These are phyloP conservation scores for Xylaria acuta DNA, from an alignment of 495 filamentous ascomycete species.

Conservation along the genomic window DNA sequence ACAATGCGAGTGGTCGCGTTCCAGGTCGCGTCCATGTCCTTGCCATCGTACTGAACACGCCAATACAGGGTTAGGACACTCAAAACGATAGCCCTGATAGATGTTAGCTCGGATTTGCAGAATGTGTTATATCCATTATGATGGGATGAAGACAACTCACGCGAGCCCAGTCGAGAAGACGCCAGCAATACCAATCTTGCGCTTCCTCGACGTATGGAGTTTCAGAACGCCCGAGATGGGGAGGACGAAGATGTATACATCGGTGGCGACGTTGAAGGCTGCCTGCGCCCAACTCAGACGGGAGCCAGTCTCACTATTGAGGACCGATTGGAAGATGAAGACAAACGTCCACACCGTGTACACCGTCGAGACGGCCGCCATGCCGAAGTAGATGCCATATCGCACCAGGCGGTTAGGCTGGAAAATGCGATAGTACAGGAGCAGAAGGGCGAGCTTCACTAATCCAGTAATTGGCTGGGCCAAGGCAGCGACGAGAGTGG, in stretches of 20 bases:
- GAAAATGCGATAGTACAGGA: slow-evolving; percentile 13
- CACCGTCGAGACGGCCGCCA: not conserved
- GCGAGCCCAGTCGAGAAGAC: slow-evolving; percentile 10
- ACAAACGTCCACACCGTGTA: slow-evolving; percentile 11
- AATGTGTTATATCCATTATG: not conserved
- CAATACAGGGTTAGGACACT: not conserved
- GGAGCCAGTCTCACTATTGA: not conserved
- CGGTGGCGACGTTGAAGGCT: slow-evolving; percentile 10
- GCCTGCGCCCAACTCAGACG: slow-evolving; percentile 7
- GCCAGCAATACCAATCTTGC: slow-evolving; percentile 9
- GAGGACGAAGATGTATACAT: slow-evolving; percentile 10
- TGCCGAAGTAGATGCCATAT: slow-evolving; percentile 18
- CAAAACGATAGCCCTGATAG: not conserved
- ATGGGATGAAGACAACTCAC: not conserved
- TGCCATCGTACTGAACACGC: not conserved
- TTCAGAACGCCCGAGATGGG: not conserved
- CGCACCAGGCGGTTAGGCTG: slow-evolving; percentile 9
- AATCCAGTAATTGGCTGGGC: slow-evolving; percentile 9
- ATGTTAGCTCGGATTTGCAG: not conserved
- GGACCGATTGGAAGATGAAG: slow-evolving; percentile 10
- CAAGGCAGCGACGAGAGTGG: not conserved
- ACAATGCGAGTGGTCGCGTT: not conserved
- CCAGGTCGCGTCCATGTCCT: not conserved
- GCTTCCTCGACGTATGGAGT: slow-evolving; percentile 1
- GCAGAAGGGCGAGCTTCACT: not conserved